Evolutionary conservation across 768 basidiomycete genomes (phyloP), one percentile per base, ranked within the genome.

Genomic region (Tephrocybe rancida): DNA sequence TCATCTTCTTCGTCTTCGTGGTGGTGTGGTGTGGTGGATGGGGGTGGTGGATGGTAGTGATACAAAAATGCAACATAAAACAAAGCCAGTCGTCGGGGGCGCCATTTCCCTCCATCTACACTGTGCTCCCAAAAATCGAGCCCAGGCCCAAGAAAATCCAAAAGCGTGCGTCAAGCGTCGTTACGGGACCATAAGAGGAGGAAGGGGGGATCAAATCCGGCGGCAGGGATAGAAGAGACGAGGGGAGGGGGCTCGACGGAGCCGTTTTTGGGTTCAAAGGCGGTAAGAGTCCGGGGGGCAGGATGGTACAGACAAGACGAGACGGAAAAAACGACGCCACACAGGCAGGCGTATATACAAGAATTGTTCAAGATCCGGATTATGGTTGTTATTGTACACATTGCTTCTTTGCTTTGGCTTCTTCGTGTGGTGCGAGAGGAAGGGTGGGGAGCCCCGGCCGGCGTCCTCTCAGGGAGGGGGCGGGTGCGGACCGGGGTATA

Each of bases 401-500:
- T 9, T 37, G 35, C 42, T 2, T 24, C 14, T 25, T 4, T 5
- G 6, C 16, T 25, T 26, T 25, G 42, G 3, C 25, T n/a, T 24
- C n/a, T 10, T 25, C 6, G 24, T 10, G 18, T 27, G 26, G 27
- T 4, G 27, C 14, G 44, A 18, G 18, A 5, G 19, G 27, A 18
- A 32, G 45, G 7, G n/a, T n/a, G 11, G 9, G 5, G 44, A 37
- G 35, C 43, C 32, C 27, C 42, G 47, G 22, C 35, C 48, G 54
- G 54, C 48, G 52, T 53, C 52, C 38, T 44, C 52, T 34, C n/a
- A 39, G 38, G 21, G 44, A 39, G 49, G 37, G 24, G 43, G 44
- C 44, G 54, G 22, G 27, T 55, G 54, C 54, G 54, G 34, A 41
- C 19, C 39, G 43, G 43, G 48, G 50, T 30, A 39, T 52, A 32